Conservation (phyloP, 371 early-diverging fungal species). For the Apophysomyces trapeziformis region DNA sequence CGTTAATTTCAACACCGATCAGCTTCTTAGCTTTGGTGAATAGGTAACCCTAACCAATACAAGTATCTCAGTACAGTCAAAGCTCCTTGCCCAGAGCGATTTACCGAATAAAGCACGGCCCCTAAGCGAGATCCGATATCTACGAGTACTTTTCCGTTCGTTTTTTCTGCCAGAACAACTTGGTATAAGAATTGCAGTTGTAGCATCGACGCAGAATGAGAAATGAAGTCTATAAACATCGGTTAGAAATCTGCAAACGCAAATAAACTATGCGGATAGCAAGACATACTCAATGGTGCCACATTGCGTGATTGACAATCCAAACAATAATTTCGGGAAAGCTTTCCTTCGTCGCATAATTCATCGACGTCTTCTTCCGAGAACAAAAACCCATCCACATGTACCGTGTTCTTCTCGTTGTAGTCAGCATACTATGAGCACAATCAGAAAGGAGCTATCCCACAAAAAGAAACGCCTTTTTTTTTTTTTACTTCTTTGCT, state of each 20-base stretch:
- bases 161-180: constrained; percentile 51
- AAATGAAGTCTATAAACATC: constrained; percentile 57
- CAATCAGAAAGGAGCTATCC: background rate
- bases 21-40: constrained; percentile 60
- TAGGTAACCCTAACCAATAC: constrained; percentile 50
- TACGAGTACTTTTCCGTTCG: constrained; percentile 57
- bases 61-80: background rate
- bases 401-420: constrained; percentile 60
- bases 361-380: constrained; percentile 71
- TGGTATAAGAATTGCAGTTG: constrained; percentile 68
- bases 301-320: constrained; percentile 62
- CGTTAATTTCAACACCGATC: constrained; percentile 68
- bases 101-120: constrained; percentile 66
- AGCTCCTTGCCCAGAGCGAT: constrained; percentile 5
- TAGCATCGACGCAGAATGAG: constrained; percentile 65
- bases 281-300: constrained; percentile 47
- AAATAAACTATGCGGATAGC: background rate
- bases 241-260: background rate
- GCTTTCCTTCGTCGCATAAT: constrained; percentile 61
- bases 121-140: constrained; percentile 72
- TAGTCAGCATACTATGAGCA: constrained; percentile 54
- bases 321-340: constrained; percentile 66
- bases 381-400: constrained; percentile 70
- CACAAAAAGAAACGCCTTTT: background rate
- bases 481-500: constrained; percentile 49